Evolutionary conservation across 2,329 filamentous ascomycete species (phyloP).

Genomic region (Botrytis tulipae): DNA sequence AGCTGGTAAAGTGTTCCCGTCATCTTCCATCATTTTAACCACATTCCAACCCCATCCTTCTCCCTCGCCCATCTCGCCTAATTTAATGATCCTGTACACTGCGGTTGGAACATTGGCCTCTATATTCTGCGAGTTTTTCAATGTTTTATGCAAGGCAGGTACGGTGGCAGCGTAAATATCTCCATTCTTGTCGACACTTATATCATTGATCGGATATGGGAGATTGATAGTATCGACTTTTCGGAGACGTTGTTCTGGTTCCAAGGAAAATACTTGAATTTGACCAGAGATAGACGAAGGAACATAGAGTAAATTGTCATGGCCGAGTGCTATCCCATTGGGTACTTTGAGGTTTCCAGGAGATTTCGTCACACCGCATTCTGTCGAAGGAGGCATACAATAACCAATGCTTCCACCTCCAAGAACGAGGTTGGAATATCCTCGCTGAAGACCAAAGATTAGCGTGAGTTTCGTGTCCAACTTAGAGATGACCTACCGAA

Average conservation of each 20-base stretch:
- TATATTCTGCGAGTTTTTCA: constrained; percentile 31
- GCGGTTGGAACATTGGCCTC: constrained; percentile 27
- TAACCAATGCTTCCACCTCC: constrained; percentile 39
- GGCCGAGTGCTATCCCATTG: constrained; percentile 39
- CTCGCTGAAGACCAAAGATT: constrained; percentile 28
- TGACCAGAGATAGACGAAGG: constrained; percentile 30
- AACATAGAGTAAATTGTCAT: constrained; percentile 40
- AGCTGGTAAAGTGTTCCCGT: constrained; percentile 34
- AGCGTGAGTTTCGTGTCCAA: neutral
- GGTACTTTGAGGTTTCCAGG: constrained; percentile 34
- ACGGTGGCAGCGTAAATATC: constrained; percentile 40
- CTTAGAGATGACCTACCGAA: constrained; percentile 23
- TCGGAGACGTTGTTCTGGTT: constrained; percentile 21
- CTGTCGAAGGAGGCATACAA: constrained; percentile 29
- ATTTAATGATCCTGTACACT: constrained; percentile 33
- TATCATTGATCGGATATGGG: constrained; percentile 39
- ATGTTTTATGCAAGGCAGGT: constrained; percentile 33
- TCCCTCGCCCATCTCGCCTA: constrained; percentile 26
- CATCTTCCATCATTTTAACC: constrained; percentile 41
- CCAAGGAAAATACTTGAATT: constrained; percentile 25
- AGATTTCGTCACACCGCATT: constrained; percentile 35
- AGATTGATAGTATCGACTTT: constrained; percentile 34
- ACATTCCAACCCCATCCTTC: constrained; percentile 25
- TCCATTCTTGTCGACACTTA: constrained; percentile 40
- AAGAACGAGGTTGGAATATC: constrained; percentile 26